Conservation (phyloP, 2,329 filamentous ascomycete species). For the Neopestalotiopsis sp. region DNA sequence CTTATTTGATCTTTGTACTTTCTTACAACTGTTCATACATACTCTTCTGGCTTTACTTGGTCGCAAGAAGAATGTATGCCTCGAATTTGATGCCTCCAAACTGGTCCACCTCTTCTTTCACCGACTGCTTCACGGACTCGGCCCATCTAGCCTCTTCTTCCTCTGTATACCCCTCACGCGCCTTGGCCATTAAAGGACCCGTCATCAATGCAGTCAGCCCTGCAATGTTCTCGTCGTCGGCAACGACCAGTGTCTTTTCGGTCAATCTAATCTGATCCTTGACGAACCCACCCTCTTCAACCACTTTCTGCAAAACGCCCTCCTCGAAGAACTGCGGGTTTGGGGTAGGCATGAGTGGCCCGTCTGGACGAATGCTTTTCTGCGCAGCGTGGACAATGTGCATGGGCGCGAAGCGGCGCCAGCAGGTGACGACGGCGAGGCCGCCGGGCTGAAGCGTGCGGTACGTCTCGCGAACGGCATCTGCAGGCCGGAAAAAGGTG, state of each 20-base stretch:
- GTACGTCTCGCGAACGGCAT: constrained; percentile 30
- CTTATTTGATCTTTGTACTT: too few relatives aligned
- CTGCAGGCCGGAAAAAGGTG: constrained; percentile 26
- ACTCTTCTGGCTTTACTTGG: constrained; percentile 24
- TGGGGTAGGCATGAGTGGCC: constrained; percentile 31
- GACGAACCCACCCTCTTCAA: constrained; percentile 31
- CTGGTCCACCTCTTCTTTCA: constrained; percentile 30
- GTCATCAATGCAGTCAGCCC: constrained; percentile 34
- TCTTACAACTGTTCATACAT: too few relatives aligned
- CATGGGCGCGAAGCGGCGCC: constrained; percentile 32
- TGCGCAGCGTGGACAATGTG: constrained; percentile 31
- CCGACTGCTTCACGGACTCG: constrained; percentile 26
- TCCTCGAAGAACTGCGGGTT: constrained; percentile 29
- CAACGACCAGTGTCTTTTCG: constrained; percentile 30
- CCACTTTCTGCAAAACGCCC: constrained; percentile 29
- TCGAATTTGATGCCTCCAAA: constrained; percentile 32
- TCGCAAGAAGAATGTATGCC: constrained; percentile 31
- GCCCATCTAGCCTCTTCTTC: constrained; percentile 30
- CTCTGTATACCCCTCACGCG: constrained; percentile 32
- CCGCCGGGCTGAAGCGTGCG: constrained; percentile 30
- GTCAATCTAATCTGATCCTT: constrained; percentile 25
- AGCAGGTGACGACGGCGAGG: constrained; percentile 30
- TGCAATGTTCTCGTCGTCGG: constrained; percentile 30
- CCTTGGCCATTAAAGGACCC: constrained; percentile 34
- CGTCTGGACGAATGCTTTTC: constrained; percentile 30